These are phyloP conservation scores for Saturnispora diversa DNA, from an alignment of 805 yeast species.

Conservation along the genomic window DNA sequence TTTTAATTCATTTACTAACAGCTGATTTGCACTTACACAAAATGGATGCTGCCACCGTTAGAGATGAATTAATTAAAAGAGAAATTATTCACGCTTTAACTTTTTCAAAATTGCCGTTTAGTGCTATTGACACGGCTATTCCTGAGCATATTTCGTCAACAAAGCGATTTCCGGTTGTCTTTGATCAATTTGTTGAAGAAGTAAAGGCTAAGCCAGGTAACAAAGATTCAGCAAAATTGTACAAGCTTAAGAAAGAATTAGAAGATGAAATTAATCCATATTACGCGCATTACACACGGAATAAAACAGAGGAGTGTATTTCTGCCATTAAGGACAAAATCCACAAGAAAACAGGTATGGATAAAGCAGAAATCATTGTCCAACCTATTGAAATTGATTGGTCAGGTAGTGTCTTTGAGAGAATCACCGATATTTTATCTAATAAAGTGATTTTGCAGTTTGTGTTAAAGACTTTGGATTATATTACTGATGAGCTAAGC, in stretches of 20 bases:
- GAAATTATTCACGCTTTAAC: conserved; percentile 84
- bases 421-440: conserved; percentile 44
- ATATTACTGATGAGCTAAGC: conserved; percentile 19
- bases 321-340: conserved; percentile 46
- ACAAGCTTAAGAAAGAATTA: conserved; percentile 53
- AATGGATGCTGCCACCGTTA: conserved; percentile 38
- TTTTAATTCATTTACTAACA: conserved; percentile 57
- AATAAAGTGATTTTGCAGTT: conserved; percentile 47
- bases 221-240: conserved; percentile 34
- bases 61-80: conserved; percentile 43
- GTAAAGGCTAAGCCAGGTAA: conserved; percentile 33
- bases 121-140: conserved; percentile 56
- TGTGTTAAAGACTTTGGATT: conserved; percentile 41
- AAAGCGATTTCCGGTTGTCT: conserved; percentile 58
- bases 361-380: conserved; percentile 42
- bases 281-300: conserved; percentile 68
- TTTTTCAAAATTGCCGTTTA: conserved; percentile 62
- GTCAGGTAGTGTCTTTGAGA: conserved; percentile 33
- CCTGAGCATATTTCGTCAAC: conserved; percentile 74
- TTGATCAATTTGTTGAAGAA: conserved; percentile 47
- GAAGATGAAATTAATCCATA: conserved; percentile 65
- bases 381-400: conserved; percentile 43
- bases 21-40: conserved; percentile 57
- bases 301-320: conserved; percentile 79
- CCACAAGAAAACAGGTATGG: conserved; percentile 27